These are phyloP conservation scores for Debaryomyces singareniensis DNA, from an alignment of 1,139 yeast species.

Conservation along the genomic window DNA sequence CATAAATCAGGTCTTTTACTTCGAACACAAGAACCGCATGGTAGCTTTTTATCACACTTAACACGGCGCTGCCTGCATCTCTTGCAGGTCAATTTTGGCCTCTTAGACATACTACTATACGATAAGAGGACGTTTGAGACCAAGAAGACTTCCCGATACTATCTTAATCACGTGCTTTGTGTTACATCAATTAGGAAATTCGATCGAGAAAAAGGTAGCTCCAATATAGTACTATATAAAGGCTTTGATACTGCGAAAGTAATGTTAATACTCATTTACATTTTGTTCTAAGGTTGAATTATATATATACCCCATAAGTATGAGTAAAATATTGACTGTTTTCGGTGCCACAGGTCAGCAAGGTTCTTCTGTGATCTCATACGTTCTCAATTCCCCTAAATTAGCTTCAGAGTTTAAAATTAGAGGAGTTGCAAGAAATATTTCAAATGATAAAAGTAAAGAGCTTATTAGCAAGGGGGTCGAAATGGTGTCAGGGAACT, in stretches of 20 bases:
- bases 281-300: too few relatives aligned
- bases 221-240: too few relatives aligned
- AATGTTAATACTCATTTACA: too few relatives aligned
- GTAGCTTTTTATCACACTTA: not conserved
- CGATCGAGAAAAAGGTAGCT: too few relatives aligned
- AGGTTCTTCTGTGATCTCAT: constrained; percentile 7
- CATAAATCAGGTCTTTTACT: not conserved
- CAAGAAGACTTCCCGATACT: not conserved
- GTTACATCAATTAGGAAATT: too few relatives aligned
- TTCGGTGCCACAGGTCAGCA: constrained; percentile 9
- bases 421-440: constrained; percentile 8
- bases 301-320: too few relatives aligned
- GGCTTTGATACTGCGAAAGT: too few relatives aligned
- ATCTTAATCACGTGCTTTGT: not conserved
- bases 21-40: not conserved
- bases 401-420: constrained; percentile 5
- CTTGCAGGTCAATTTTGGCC: not conserved
- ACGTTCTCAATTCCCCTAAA: constrained; percentile 3
- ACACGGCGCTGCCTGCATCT: not conserved
- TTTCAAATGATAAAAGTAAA: constrained; percentile 1
- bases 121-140: not conserved
- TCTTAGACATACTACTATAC: not conserved
- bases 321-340: constrained; percentile 6
- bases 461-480: constrained; percentile 5
- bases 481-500: constrained; percentile 7